These are phyloP conservation scores for Kalaharituber pfeilii DNA, from an alignment of 2,329 filamentous ascomycete genomes.

Conservation along the genomic window DNA sequence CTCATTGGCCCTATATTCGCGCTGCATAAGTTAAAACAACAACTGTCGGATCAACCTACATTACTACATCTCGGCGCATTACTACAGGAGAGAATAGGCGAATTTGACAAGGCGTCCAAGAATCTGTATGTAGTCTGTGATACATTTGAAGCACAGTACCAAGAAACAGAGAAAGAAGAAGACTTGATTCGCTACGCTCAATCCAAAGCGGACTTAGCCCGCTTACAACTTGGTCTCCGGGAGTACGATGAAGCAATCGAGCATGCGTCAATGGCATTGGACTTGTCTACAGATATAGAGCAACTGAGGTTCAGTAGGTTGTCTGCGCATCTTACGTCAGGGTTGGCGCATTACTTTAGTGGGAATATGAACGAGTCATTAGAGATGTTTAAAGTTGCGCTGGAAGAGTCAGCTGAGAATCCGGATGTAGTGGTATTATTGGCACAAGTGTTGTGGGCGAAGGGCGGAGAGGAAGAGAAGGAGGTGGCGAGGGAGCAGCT, in stretches of 20 bases:
- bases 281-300: conserved; percentile 55
- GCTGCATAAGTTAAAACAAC: conserved; percentile 58
- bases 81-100: conserved; percentile 62
- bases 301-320: conserved; percentile 54
- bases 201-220: conserved; percentile 69
- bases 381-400: conserved; percentile 59
- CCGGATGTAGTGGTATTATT: conserved; percentile 76
- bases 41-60: conserved; percentile 51
- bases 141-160: conserved; percentile 62
- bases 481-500: conserved; percentile 62
- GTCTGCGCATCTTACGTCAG: conserved; percentile 70
- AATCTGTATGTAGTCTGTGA: conserved; percentile 50
- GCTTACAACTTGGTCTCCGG: conserved; percentile 56
- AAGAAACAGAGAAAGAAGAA: conserved; percentile 58
- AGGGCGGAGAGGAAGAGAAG: conserved; percentile 55
- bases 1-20: conserved; percentile 80
- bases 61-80: conserved; percentile 64
- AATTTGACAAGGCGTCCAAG: conserved; percentile 45
- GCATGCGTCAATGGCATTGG: conserved; percentile 62
- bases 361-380: conserved; percentile 51
- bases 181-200: conserved; percentile 62
- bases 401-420: conserved; percentile 57
- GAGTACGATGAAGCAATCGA: conserved; percentile 54
- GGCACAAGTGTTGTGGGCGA: conserved; percentile 85
- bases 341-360: conserved; percentile 61